phyloP scores from a whole-genome alignment of 257 asterid genomes.

The Dorcoceras hygrometricum region DNA sequence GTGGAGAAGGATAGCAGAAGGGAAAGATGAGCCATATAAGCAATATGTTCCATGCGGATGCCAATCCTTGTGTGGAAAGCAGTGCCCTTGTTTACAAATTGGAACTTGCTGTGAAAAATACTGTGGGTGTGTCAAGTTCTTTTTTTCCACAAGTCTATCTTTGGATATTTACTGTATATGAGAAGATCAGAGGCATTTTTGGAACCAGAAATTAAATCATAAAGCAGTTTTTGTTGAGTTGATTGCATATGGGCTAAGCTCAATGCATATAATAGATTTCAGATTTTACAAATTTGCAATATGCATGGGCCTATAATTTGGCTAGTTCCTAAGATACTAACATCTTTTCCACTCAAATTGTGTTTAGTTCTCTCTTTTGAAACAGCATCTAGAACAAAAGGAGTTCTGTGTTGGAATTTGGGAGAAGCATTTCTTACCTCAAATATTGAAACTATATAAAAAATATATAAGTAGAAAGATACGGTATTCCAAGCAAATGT shows the following conservation, averaged over 20 bases:
- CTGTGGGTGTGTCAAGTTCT: constrained; percentile 65
- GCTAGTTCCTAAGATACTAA: not conserved
- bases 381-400: not conserved
- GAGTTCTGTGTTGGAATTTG: too few relatives aligned
- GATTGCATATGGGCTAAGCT: not conserved
- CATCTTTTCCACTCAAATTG: not conserved
- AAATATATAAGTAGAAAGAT: too few relatives aligned
- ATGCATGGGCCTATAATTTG: not conserved
- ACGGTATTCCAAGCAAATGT: not conserved
- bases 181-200: not conserved
- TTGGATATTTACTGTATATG: not conserved
- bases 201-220: not conserved
- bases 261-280: not conserved
- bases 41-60: constrained; percentile 75
- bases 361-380: not conserved
- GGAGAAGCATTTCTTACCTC: not conserved
- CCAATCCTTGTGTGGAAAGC: constrained; percentile 78
- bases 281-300: not conserved
- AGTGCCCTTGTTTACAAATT: constrained; percentile 76
- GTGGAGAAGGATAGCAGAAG: constrained; percentile 91
- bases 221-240: not conserved
- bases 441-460: too few relatives aligned
- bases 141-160: constrained; percentile 3
- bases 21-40: constrained; percentile 68
- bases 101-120: constrained; percentile 82